phyloP scores from a whole-genome alignment of 2,329 filamentous ascomycete genomes.

The Venturia nashicola region DNA sequence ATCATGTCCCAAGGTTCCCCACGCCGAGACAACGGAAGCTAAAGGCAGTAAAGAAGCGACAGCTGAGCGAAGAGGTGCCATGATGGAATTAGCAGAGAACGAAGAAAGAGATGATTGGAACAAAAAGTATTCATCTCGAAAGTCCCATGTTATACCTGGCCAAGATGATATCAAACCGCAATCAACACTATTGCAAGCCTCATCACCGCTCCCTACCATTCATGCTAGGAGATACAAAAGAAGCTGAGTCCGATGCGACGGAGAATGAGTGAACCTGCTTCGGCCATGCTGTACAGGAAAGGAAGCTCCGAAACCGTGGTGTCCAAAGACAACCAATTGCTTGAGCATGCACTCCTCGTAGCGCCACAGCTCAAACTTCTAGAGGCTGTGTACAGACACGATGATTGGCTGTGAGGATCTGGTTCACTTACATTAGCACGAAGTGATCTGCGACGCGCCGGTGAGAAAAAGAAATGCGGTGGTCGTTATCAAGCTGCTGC shows the following conservation, averaged over 20 bases:
- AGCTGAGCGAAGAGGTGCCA: neutral
- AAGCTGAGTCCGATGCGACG: neutral
- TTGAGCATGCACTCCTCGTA: neutral
- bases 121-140: neutral
- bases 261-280: neutral
- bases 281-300: neutral
- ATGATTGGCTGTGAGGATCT: neutral
- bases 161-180: neutral
- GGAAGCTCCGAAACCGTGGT: neutral
- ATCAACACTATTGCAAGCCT: neutral
- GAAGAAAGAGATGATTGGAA: neutral
- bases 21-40: slow-evolving; percentile 22
- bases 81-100: neutral
- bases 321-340: neutral
- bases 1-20: slow-evolving; percentile 42
- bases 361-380: neutral
- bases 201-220: neutral
- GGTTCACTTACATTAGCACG: neutral
- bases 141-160: neutral
- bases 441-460: neutral
- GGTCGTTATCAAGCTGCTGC: neutral
- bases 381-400: neutral
- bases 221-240: neutral
- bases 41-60: neutral
- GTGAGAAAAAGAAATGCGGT: neutral